Base-by-base conservation (phyloP, 495 filamentous ascomycete genomes). In the Trichoderma asperelloides region DNA sequence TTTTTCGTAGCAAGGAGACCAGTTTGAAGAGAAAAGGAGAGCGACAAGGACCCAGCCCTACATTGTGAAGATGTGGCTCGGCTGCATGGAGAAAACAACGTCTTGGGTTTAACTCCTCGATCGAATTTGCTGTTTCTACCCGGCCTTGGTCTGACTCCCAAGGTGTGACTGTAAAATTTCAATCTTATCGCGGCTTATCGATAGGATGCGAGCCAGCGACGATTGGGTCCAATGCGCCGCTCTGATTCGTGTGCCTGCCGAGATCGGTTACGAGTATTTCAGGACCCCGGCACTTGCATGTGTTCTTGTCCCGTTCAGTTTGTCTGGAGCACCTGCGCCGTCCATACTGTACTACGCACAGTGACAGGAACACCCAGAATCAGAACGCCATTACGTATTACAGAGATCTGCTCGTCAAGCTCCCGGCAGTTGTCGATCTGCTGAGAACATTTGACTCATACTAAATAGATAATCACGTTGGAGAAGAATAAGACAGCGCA, bases 201-300 rank as follows among this genome's bases (percentile, higher is more conserved):
- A 60, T 60, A 60, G 55, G 55, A 16, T 16, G 47, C 12, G 27
- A 30, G 55, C 2, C n/a, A 25, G 25, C 55, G 25, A 25, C 55
- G 15, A 16, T 30, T 30, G 25, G 27, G 11, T 60, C 23, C 11
- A 5, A 60, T 27, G 3, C 16, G 27, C 9, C 15, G 27, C 25
- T 60, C 55, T 60, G 55, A 60, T 60, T 60, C 55, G 55, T 60
- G 55, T 60, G 16, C 55, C 55, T 60, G 55, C 55, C 55, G 55
- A 30, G 55, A 60, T 60, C 55, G 55, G 55, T 30, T 60, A 15
- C 16, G 55, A 60, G 49, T 5, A 30, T 18, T 60, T 3, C 33
- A 37, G n/a, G 16, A 30, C 55, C 55, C 55, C 55, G 55, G 55
- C 55, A 60, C 55, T 30, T 60, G 55, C 55, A 60, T 60, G 55